These are phyloP conservation scores for Kazachstania taianensis DNA, from an alignment of 805 yeast genomes.

Conservation along the genomic window DNA sequence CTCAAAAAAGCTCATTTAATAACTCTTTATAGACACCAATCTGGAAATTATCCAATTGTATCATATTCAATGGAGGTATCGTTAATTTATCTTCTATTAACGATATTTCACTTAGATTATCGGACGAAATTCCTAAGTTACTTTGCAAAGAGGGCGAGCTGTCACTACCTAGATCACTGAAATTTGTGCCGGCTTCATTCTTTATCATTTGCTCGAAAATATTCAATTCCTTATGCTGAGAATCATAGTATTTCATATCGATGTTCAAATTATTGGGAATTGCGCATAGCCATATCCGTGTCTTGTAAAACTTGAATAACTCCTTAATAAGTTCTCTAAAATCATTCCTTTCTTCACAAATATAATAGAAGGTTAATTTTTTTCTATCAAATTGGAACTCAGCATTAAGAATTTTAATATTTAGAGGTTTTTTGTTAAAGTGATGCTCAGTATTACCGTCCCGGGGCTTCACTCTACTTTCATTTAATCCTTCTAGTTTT, in stretches of 20 bases:
- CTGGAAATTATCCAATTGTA: conserved; percentile 27
- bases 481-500: conserved; percentile 34
- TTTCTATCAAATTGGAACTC: conserved; percentile 78
- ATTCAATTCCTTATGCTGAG: conserved; percentile 18
- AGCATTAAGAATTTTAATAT: conserved; percentile 56
- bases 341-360: conserved; percentile 56
- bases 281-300: conserved; percentile 79
- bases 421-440: conserved; percentile 27
- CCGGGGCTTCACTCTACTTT: neutral
- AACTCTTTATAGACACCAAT: conserved; percentile 28
- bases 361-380: conserved; percentile 63
- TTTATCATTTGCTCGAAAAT: conserved; percentile 24
- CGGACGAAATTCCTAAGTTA: no score
- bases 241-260: conserved; percentile 23
- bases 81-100: neutral
- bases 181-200: conserved; percentile 1
- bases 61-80: conserved; percentile 17
- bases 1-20: conserved; percentile 18
- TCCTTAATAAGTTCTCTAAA: conserved; percentile 66
- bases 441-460: conserved; percentile 4
- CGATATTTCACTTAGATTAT: neutral
- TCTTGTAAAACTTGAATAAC: conserved; percentile 63
- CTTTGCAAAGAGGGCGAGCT: conserved; percentile 8
- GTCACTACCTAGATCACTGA: no score
- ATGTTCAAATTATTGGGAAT: conserved; percentile 34